Conservation (phyloP, 768 basidiomycete genomes). For the Paxillus involutus region DNA sequence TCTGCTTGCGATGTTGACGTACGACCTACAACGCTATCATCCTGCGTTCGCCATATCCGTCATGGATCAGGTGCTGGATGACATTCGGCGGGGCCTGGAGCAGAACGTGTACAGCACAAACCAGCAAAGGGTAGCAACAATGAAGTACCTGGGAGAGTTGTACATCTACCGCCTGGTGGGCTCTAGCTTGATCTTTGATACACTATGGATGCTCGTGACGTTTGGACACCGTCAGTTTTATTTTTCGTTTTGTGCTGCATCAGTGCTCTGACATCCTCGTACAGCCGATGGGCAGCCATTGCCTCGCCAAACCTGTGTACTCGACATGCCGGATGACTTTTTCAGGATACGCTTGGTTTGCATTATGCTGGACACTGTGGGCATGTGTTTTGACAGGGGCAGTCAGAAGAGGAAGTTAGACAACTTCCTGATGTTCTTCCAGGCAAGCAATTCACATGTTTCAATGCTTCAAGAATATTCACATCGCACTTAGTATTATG, state of each 20-base stretch:
- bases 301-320: constrained; percentile 67
- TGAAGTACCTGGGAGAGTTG: constrained; percentile 95
- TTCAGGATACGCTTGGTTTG: constrained; percentile 93
- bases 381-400: constrained; percentile 96
- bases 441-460: constrained; percentile 48
- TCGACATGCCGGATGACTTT: constrained; percentile 95
- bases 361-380: constrained; percentile 90
- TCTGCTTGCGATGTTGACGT: constrained; percentile 90
- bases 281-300: constrained; percentile 87
- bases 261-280: constrained; percentile 12
- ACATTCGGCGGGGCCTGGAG: constrained; percentile 87
- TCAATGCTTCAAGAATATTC: background rate
- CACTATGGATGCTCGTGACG: constrained; percentile 89
- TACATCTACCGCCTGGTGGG: constrained; percentile 94
- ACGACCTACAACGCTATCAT: constrained; percentile 92
- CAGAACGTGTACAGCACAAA: constrained; percentile 95
- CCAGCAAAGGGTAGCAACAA: constrained; percentile 85
- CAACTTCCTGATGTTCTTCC: constrained; percentile 89
- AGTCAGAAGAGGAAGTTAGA: constrained; percentile 92
- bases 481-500: constrained; percentile 60
- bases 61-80: constrained; percentile 94
- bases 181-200: constrained; percentile 89
- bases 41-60: constrained; percentile 85
- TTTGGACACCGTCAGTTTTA: constrained; percentile 88
- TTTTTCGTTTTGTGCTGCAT: background rate